Base-by-base conservation (phyloP, 2,329 filamentous ascomycete genomes). In the Herpotrichia juniperi region DNA sequence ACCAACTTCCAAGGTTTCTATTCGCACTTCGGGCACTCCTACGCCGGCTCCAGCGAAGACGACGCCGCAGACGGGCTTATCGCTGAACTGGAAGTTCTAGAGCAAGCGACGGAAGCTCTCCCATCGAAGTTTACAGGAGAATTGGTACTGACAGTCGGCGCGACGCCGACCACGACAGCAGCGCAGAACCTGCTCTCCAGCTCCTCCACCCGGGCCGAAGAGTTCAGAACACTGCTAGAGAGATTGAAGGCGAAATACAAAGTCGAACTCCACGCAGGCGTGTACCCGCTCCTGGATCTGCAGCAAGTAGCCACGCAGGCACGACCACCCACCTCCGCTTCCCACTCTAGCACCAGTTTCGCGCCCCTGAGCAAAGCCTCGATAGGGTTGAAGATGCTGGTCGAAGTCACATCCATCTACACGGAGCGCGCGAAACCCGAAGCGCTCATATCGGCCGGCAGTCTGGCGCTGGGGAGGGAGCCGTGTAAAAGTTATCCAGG, bases 261-360 rank as follows among this genome's bases (percentile, higher is more conserved):
- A 3, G 78, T 91, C 22, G 89, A 92, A 67, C 77, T 91, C 1
- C 90, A 93, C 68, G 89, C 89, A 0, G 89, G 89, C 25, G 87
- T 90, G 2, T 93, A 93, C 67, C 85, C 89, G 0, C 79, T 86
- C 2, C 81, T 93, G 8, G 90, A 94, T 69, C 78, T 93, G 62
- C 90, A 94, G 69, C 90, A 94, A 70, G 78, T 93, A 1, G 86
- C 89, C 1, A 90, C 89, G 0, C 84, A 87, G 62, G 86, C 88
- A 3, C 73, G 81, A 0, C 78, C 80, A 3, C 62, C 70, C 0
- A 49, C 61, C 19, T 58, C 58, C 12, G 39, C 42, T 12, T 19
- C 51, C 6, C 31, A 24, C 47, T 46, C 21, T 8, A 37, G n/a
- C 8, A 12, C n/a, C 34, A 55, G 55, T 8, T 63, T 68, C 40